Conservation (phyloP, 2,329 filamentous ascomycete genomes). For the Hypoxylon sp. region DNA sequence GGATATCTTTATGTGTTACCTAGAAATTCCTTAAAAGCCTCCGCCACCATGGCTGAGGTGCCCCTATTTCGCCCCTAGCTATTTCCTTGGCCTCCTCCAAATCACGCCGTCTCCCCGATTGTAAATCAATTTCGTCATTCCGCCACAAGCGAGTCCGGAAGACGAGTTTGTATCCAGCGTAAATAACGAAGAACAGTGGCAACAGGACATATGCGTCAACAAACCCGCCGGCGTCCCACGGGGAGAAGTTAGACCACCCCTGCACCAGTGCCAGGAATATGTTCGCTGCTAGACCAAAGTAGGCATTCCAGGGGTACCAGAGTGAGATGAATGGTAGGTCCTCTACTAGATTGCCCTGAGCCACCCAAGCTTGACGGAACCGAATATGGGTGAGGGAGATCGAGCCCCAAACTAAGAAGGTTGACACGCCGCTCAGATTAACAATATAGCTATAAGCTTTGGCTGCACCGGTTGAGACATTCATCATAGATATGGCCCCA, state of each 20-base stretch:
- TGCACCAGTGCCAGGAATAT: slow-evolving; percentile 72
- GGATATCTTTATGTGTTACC: background rate
- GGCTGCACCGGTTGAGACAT: slow-evolving; percentile 75
- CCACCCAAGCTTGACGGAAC: slow-evolving; percentile 75
- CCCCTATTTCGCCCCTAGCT: slow-evolving; percentile 47
- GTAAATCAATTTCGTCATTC: slow-evolving; percentile 68
- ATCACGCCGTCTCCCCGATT: slow-evolving; percentile 69
- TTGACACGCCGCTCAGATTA: slow-evolving; percentile 78
- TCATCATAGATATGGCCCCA: slow-evolving; percentile 82
- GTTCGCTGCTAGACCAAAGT: slow-evolving; percentile 71
- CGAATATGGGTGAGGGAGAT: slow-evolving; percentile 81
- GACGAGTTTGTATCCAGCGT: slow-evolving; percentile 67
- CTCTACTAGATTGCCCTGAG: slow-evolving; percentile 68
- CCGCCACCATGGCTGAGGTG: slow-evolving; percentile 59
- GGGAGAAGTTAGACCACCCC: slow-evolving; percentile 72
- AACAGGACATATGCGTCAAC: slow-evolving; percentile 75
- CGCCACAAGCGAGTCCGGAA: slow-evolving; percentile 68
- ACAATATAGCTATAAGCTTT: slow-evolving; percentile 78
- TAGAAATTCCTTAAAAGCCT: slow-evolving; percentile 61
- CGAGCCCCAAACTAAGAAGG: slow-evolving; percentile 79
- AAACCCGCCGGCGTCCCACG: slow-evolving; percentile 71
- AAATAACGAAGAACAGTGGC: slow-evolving; percentile 72
- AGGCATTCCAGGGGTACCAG: slow-evolving; percentile 71
- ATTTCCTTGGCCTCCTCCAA: slow-evolving; percentile 63
- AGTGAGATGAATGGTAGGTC: slow-evolving; percentile 70